Conservation (phyloP, 208 protist genomes). For the Leishmania lainsoni region DNA sequence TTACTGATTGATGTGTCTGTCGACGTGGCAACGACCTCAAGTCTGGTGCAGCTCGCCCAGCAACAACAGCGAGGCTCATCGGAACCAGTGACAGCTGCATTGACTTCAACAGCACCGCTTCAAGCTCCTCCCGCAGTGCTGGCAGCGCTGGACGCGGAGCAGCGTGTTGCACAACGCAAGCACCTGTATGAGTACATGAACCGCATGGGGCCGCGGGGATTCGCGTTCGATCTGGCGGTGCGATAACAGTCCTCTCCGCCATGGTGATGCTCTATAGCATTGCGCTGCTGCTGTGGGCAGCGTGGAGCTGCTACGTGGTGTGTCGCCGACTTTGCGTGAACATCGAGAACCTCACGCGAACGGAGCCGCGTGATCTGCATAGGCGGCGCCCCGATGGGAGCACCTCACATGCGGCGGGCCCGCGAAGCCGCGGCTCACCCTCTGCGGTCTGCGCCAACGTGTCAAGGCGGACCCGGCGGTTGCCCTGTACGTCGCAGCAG, state of each 20-base stretch:
- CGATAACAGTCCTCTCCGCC: not conserved
- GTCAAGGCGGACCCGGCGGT: constrained; percentile 8
- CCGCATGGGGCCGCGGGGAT: not conserved
- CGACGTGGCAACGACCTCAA: constrained; percentile 4
- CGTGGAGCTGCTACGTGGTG: constrained; percentile 30
- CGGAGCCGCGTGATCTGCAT: constrained; percentile 17
- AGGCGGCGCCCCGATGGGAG: not conserved
- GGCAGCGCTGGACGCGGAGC: constrained; percentile 11
- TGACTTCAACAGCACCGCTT: constrained; percentile 7
- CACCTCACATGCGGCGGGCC: not conserved
- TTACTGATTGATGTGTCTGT: constrained; percentile 36
- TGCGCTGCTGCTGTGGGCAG: constrained; percentile 27
- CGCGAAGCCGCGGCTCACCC: not conserved
- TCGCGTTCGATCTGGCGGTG: not conserved
- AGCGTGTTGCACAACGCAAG: constrained; percentile 16
- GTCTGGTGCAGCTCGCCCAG: constrained; percentile 1
- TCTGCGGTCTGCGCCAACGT: constrained; percentile 5
- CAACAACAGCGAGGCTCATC: not conserved
- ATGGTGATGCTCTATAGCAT: constrained; percentile 22
- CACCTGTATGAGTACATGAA: constrained; percentile 14
- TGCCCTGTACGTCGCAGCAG: constrained; percentile 19
- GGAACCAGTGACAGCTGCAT: not conserved
- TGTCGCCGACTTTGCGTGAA: constrained; percentile 28
- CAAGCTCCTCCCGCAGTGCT: constrained; percentile 7
- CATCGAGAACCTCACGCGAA: constrained; percentile 20